phyloP scores from a whole-genome alignment of 768 basidiomycete genomes.

The Lanmaoa pseudosensibilis region DNA sequence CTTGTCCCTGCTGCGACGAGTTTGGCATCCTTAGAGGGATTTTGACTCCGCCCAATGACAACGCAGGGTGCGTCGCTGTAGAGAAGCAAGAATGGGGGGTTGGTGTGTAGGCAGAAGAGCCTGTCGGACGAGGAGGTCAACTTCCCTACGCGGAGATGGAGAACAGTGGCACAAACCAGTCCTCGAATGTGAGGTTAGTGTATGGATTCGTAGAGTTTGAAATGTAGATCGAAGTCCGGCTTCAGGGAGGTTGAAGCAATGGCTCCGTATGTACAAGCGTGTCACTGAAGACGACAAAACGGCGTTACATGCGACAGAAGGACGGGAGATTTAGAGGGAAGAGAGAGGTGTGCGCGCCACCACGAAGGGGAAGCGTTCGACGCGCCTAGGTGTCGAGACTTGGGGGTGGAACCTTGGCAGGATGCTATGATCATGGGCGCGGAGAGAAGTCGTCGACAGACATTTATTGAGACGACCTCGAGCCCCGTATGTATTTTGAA shows the following conservation, averaged over 20 bases:
- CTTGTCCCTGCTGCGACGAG: too few species aligned
- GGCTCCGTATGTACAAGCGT: constrained; percentile 16
- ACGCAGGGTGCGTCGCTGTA: constrained; percentile 90
- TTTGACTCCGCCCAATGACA: constrained; percentile 93
- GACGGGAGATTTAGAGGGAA: too few species aligned
- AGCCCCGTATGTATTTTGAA: too few species aligned
- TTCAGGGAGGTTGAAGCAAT: constrained; percentile 22
- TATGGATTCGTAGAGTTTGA: constrained; percentile 80
- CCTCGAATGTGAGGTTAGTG: constrained; percentile 89
- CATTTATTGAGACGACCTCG: too few species aligned
- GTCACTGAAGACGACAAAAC: neutral
- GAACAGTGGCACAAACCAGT: constrained; percentile 58
- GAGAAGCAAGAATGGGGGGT: constrained; percentile 77
- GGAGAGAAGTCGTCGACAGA: too few species aligned
- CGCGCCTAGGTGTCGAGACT: too few species aligned
- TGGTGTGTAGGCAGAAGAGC: constrained; percentile 79
- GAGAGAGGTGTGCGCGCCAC: too few species aligned
- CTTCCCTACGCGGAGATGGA: constrained; percentile 25
- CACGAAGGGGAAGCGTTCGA: too few species aligned
- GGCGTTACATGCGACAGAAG: neutral
- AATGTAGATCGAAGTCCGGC: constrained; percentile 56
- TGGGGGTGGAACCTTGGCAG: too few species aligned
- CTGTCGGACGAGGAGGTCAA: constrained; percentile 37
- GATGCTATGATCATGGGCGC: too few species aligned
- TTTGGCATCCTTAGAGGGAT: constrained; percentile 99